Evolutionary conservation across 108 stramenopile genomes (phyloP).

Genomic region (Nitzschia palea): DNA sequence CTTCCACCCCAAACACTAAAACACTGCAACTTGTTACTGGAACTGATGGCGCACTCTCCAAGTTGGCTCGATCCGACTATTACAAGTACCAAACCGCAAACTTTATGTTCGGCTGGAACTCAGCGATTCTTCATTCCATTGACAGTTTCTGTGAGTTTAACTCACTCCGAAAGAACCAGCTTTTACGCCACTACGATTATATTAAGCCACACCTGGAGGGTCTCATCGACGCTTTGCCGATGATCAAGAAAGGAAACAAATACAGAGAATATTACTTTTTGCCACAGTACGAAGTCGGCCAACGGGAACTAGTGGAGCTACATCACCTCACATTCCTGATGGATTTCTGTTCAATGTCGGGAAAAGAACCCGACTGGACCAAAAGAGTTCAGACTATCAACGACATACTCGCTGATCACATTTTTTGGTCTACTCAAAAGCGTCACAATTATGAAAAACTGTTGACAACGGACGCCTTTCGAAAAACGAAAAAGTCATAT

Average conservation of each 20-base stretch:
- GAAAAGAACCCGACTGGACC: conserved; percentile 7
- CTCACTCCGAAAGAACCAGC: conserved; percentile 30
- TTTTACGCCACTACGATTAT: conserved; percentile 20
- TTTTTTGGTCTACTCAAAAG: conserved; percentile 27
- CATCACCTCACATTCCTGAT: conserved; percentile 34
- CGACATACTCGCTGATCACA: conserved; percentile 16
- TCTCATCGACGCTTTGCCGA: background rate
- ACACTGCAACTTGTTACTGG: conserved; percentile 17
- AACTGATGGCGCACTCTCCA: conserved; percentile 23
- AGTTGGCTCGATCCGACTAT: conserved; percentile 32
- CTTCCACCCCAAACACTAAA: conserved; percentile 32
- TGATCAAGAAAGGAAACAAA: conserved; percentile 17
- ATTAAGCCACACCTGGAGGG: conserved; percentile 3
- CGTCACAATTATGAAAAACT: conserved; percentile 33
- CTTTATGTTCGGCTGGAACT: conserved; percentile 39
- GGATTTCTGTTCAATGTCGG: conserved; percentile 16
- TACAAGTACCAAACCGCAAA: conserved; percentile 38
- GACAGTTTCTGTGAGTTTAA: conserved; percentile 31
- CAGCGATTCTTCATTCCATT: conserved; percentile 12
- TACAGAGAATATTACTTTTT: conserved; percentile 38
- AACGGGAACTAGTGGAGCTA: conserved; percentile 30
- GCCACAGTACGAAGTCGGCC: conserved; percentile 31
- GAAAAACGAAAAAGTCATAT: conserved; percentile 17
- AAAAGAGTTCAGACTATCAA: conserved; percentile 30
- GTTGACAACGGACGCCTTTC: conserved; percentile 15